Conservation (phyloP, 495 filamentous ascomycete genomes). For the Parachaetomium inaequale region DNA sequence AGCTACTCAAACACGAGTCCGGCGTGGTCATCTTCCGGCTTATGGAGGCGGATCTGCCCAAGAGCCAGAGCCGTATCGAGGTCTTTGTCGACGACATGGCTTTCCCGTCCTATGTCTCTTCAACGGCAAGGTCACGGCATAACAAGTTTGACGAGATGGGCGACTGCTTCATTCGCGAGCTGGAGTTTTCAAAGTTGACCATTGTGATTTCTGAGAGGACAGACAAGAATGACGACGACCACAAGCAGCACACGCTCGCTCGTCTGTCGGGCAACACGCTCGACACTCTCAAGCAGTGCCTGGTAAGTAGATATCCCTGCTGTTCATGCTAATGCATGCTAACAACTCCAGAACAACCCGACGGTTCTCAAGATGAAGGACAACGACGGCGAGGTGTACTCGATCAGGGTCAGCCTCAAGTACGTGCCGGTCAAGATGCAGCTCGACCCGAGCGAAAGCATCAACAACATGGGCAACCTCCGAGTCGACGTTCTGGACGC, state of each 20-base stretch:
- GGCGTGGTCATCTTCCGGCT: conserved; percentile 93
- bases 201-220: conserved; percentile 73
- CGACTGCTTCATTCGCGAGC: conserved; percentile 91
- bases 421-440: conserved; percentile 92
- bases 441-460: conserved; percentile 89
- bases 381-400: conserved; percentile 70
- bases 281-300: conserved; percentile 76
- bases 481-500: conserved; percentile 89
- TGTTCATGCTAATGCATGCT: conserved; percentile 5
- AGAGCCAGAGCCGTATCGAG: conserved; percentile 74
- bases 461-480: conserved; percentile 96
- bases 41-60: conserved; percentile 77
- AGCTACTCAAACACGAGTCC: conserved; percentile 80
- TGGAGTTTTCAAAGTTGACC: conserved; percentile 91
- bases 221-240: conserved; percentile 66
- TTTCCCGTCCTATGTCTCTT: conserved; percentile 82
- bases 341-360: conserved; percentile 67
- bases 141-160: conserved; percentile 82
- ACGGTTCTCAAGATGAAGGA: conserved; percentile 74
- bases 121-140: conserved; percentile 61
- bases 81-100: conserved; percentile 91
- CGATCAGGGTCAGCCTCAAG: conserved; percentile 83
- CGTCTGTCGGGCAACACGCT: conserved; percentile 82
- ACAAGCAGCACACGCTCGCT: conserved; percentile 69
- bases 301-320: conserved; percentile 52